A percentile compares a stretch with the other conserved stretches of the same genome.
These are phyloP conservation scores for Scopulariopsis brevicaulis DNA, from an alignment of 2,329 filamentous ascomycete genomes.

Conservation along the genomic window DNA sequence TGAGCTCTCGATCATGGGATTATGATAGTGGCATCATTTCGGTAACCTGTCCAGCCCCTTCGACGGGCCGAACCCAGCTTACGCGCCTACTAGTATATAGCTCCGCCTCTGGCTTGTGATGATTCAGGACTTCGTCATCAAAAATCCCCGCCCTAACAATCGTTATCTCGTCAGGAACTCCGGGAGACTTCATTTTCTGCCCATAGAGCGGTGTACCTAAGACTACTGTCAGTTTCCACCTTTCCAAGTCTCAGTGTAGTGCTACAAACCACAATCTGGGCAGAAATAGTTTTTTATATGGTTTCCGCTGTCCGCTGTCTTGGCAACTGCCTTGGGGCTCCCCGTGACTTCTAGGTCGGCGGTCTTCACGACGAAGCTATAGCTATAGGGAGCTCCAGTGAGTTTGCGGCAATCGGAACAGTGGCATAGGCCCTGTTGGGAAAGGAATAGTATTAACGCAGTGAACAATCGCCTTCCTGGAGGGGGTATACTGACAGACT, in stretches of 20 bases:
- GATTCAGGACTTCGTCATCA: background rate
- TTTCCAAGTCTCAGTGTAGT: background rate
- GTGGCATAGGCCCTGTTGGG: background rate
- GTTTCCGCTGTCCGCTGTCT: background rate
- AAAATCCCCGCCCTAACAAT: background rate
- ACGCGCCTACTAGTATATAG: background rate
- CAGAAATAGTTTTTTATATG: background rate
- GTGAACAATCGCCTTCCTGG: background rate
- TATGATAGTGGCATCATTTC: background rate
- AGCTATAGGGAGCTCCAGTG: background rate
- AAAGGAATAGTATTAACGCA: background rate
- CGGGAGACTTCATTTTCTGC: background rate
- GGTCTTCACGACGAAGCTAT: background rate
- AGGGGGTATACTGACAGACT: background rate
- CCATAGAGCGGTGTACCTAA: background rate
- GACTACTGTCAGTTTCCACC: background rate
- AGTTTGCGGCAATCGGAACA: background rate
- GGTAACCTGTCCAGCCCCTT: background rate
- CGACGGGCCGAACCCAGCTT: background rate
- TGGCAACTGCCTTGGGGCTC: background rate
- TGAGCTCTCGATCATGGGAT: too few relatives aligned
- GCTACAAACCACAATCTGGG: background rate
- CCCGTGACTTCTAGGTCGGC: background rate
- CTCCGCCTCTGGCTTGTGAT: background rate
- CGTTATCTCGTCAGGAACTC: background rate